These are phyloP conservation scores for Talaromyces funiculosus DNA, from an alignment of 2,329 filamentous ascomycete species.

Conservation along the genomic window DNA sequence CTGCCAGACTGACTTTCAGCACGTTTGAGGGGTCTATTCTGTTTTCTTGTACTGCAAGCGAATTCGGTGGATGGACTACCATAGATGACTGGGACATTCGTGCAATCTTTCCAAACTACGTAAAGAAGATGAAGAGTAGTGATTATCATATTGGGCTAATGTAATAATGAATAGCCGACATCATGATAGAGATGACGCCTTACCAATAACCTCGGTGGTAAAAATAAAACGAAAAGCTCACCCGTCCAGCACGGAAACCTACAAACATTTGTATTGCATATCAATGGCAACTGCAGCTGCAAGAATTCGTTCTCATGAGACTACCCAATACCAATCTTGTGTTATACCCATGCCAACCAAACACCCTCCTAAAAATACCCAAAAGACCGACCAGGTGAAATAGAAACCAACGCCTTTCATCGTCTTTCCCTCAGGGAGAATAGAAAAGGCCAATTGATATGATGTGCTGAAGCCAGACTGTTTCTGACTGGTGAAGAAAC, in stretches of 20 bases:
- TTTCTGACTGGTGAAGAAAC: conserved; percentile 1
- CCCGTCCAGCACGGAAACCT: neutral
- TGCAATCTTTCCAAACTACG: too few species aligned
- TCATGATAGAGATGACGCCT: neutral
- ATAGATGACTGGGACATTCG: conserved; percentile 43
- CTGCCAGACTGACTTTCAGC: conserved; percentile 35
- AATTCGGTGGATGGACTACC: conserved; percentile 37
- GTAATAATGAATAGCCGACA: neutral
- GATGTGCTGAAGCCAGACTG: conserved; percentile 4
- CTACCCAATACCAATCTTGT: neutral
- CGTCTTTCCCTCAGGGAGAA: neutral
- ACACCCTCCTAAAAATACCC: neutral
- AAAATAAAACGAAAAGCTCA: neutral
- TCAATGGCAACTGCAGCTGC: too few species aligned
- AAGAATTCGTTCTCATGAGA: neutral
- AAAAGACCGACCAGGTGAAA: neutral
- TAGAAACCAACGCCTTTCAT: neutral
- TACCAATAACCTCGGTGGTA: neutral
- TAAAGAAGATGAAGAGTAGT: neutral
- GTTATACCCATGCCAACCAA: neutral
- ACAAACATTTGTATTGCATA: neutral
- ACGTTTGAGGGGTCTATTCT: conserved; percentile 45
- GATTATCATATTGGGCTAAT: neutral
- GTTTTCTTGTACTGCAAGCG: conserved; percentile 11
- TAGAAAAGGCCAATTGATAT: neutral